Base-by-base conservation (phyloP, 192 early-diverging fungal genomes). In the Gorgonomyces haynaldii region DNA sequence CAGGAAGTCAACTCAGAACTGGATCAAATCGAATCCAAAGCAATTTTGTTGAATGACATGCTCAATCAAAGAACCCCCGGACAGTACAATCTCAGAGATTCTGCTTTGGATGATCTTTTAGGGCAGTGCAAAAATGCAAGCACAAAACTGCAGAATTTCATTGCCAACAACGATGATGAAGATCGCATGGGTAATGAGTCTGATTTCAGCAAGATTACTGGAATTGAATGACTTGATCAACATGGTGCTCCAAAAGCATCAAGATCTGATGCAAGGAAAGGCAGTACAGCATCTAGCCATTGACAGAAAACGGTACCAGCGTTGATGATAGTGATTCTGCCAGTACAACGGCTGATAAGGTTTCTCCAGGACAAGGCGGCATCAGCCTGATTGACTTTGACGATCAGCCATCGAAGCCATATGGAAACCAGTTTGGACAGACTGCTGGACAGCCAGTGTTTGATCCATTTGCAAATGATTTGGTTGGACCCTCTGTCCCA, bases 1-100 rank as follows among this genome's bases (percentile, higher is more conserved):
- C 65, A 82, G 41, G 78, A 88, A 50, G 86, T 88, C 32, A 70
- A 81, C 20, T 60, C 75, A 39, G 91, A 92, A 54, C 55, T 96
- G 15, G 76, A 89, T 32, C 72, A 70, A 19, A 83, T 98, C 24
- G 79, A 89, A 60, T 69, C 72, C 41, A 86, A 86, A 40, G 78
- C 78, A 0, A 67, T 58, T 12, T 60, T 88, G 29, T 56, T 98
- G 22, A 82, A 80, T 37, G 86, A 94, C 57, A 83, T 91, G 67
- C 58, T 94, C 31, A 77, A 77, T 44, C 71, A 67, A 27, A 79
- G 81, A 28, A 75, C 74, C 36, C 67, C 81, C 2, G 80, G 53
- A 13, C 63, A 68, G 5, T 55, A 53, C 22, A 36, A 36, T 0
- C 41, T 23, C 7, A 57, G 44, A 30, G 29, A 43, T 8, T 62